Percentiles rank a stretch among this genome's conserved stretches.
Conservation (phyloP, 2,329 filamentous ascomycete genomes). For the Claviceps fusiformis region DNA sequence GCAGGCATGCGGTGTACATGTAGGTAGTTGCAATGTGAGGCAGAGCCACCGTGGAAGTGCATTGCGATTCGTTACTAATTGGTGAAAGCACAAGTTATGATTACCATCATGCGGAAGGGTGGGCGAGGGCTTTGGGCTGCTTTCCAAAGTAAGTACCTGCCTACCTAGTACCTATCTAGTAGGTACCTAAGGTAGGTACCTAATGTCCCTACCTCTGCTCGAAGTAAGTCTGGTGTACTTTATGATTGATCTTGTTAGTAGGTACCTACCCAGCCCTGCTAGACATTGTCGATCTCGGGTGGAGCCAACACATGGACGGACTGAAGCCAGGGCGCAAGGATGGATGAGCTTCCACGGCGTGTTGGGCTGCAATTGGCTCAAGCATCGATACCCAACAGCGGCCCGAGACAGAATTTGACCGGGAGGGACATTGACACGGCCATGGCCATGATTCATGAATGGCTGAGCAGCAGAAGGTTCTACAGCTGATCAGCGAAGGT, state of each 20-base stretch:
- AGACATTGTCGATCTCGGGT: neutral
- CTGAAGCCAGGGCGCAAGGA: neutral
- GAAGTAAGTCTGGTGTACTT: too few relatives aligned
- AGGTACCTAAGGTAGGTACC: too few relatives aligned
- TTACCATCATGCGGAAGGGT: too few relatives aligned
- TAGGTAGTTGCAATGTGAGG: neutral
- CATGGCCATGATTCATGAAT: neutral
- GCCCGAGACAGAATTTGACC: conserved; percentile 5
- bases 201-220: too few relatives aligned
- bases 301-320: neutral
- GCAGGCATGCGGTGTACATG: neutral
- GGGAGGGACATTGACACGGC: neutral
- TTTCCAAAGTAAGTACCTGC: too few relatives aligned
- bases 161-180: too few relatives aligned
- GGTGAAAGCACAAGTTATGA: neutral
- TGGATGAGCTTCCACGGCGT: conserved; percentile 7
- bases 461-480: neutral
- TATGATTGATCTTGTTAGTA: too few relatives aligned
- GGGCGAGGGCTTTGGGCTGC: neutral
- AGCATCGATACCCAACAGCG: conserved; percentile 26
- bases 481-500: neutral
- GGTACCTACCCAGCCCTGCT: too few relatives aligned
- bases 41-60: neutral
- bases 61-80: neutral
- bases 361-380: conserved; percentile 24